These are phyloP conservation scores for Ophiostoma himal-ulmi DNA, from an alignment of 2,329 filamentous ascomycete genomes.

Conservation along the genomic window DNA sequence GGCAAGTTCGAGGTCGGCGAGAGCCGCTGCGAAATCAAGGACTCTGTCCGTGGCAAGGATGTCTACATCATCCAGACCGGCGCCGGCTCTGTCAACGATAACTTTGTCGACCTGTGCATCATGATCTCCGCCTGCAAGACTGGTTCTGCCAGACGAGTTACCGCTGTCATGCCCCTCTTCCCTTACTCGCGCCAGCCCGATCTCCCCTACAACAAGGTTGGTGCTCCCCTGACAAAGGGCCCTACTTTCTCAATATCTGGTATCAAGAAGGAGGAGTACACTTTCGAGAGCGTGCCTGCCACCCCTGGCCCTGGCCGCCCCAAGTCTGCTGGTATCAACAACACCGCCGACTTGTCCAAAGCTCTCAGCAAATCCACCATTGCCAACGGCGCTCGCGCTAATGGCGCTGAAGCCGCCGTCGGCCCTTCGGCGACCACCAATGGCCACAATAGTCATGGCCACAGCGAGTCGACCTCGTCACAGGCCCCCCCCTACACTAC, in stretches of 20 bases:
- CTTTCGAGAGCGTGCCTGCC: slow-evolving; percentile 85
- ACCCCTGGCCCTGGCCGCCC: slow-evolving; percentile 70
- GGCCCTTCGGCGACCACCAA: slow-evolving; percentile 24
- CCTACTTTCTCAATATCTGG: slow-evolving; percentile 42
- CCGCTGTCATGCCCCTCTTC: slow-evolving; percentile 89
- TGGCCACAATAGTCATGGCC: slow-evolving; percentile 33
- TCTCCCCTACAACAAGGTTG: slow-evolving; percentile 91
- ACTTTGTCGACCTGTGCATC: slow-evolving; percentile 93
- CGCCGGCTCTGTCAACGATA: slow-evolving; percentile 88
- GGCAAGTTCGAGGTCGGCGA: slow-evolving; percentile 93
- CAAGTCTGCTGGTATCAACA: slow-evolving; percentile 60
- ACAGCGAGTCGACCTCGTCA: slow-evolving; percentile 39
- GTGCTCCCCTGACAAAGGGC: slow-evolving; percentile 72
- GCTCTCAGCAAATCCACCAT: slow-evolving; percentile 64
- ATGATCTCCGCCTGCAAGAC: slow-evolving; percentile 96
- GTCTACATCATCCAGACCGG: slow-evolving; percentile 97
- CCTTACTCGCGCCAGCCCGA: slow-evolving; percentile 96
- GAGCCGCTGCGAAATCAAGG: slow-evolving; percentile 89
- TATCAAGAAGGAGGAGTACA: slow-evolving; percentile 55
- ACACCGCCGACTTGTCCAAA: slow-evolving; percentile 67
- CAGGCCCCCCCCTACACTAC: slow-evolving; percentile 50
- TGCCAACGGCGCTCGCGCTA: slow-evolving; percentile 38
- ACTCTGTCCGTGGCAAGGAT: slow-evolving; percentile 96
- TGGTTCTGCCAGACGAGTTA: slow-evolving; percentile 78
- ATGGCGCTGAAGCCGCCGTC: slow-evolving; percentile 35